phyloP scores from a whole-genome alignment of 1,139 yeast species.

The Spathaspora sp. region DNA sequence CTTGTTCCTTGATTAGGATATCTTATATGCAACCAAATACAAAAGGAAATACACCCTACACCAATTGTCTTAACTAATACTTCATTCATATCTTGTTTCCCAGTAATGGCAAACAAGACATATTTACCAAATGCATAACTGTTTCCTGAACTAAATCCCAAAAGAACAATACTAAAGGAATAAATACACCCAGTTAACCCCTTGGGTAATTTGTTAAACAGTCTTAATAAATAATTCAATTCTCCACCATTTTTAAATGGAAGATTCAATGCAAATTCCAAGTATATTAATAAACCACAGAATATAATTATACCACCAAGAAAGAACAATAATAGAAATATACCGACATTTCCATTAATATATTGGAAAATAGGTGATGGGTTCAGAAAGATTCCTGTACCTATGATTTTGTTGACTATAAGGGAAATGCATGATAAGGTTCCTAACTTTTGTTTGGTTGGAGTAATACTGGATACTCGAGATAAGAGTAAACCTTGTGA shows the following conservation, averaged over 20 bases:
- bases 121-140: slow-evolving; percentile 54
- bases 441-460: slow-evolving; percentile 16
- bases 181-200: slow-evolving; percentile 44
- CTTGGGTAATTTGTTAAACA: slow-evolving; percentile 30
- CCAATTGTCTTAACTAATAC: slow-evolving; percentile 41
- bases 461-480: neutral
- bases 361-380: slow-evolving; percentile 48
- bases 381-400: slow-evolving; percentile 52
- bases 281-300: slow-evolving; percentile 46
- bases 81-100: slow-evolving; percentile 18
- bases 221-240: slow-evolving; percentile 48
- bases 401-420: slow-evolving; percentile 51
- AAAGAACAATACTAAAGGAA: slow-evolving; percentile 46
- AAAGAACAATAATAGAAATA: slow-evolving; percentile 40
- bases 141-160: slow-evolving; percentile 53
- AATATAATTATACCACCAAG: slow-evolving; percentile 47
- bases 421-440: slow-evolving; percentile 30
- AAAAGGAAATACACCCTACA: slow-evolving; percentile 42
- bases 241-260: slow-evolving; percentile 52
- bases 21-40: slow-evolving; percentile 38
- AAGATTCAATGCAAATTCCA: slow-evolving; percentile 48
- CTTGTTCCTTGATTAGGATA: slow-evolving; percentile 44
- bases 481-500: neutral
- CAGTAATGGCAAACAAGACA: slow-evolving; percentile 36
- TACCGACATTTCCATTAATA: slow-evolving; percentile 43